A percentile compares a stretch with the other conserved stretches of the same genome.
phyloP scores from a whole-genome alignment of 78 protist species.

The Diacronema lutheri region DNA sequence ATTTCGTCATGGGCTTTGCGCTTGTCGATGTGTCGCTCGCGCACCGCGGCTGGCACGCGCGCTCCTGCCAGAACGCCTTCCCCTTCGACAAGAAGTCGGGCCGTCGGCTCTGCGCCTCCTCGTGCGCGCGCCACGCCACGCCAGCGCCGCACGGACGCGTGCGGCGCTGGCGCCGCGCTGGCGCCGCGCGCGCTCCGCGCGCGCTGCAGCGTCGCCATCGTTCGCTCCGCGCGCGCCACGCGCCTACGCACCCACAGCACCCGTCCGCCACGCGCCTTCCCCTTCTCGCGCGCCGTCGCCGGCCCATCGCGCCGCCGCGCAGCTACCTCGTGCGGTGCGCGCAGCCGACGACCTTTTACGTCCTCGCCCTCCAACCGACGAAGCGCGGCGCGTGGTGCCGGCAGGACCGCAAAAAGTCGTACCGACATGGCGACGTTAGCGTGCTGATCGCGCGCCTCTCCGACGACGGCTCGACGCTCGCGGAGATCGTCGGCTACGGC shows the following conservation, averaged over 20 bases:
- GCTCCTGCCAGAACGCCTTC: constrained; percentile 8
- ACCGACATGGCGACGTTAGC: constrained; percentile 30
- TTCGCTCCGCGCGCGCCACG: too few species aligned
- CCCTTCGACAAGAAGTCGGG: background rate
- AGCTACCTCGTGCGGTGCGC: background rate
- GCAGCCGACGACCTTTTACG: background rate
- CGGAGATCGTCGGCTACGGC: background rate
- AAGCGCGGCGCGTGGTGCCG: constrained; percentile 35
- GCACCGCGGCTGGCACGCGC: constrained; percentile 24
- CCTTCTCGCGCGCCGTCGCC: too few species aligned
- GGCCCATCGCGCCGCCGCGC: too few species aligned
- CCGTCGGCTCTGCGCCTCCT: background rate
- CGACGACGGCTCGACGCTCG: background rate
- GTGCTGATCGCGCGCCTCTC: background rate
- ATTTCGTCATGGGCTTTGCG: constrained; percentile 15
- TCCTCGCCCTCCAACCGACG: constrained; percentile 25
- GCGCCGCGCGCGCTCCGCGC: too few species aligned
- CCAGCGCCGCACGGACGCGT: too few species aligned
- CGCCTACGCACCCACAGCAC: too few species aligned
- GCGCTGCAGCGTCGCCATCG: too few species aligned
- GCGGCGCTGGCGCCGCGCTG: too few species aligned
- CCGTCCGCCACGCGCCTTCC: too few species aligned
- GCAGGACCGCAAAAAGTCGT: constrained; percentile 11
- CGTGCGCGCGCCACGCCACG: too few species aligned
- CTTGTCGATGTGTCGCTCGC: constrained; percentile 29